These are phyloP conservation scores for Kodamaea neixiangensis DNA, from an alignment of 805 yeast genomes.

Conservation along the genomic window DNA sequence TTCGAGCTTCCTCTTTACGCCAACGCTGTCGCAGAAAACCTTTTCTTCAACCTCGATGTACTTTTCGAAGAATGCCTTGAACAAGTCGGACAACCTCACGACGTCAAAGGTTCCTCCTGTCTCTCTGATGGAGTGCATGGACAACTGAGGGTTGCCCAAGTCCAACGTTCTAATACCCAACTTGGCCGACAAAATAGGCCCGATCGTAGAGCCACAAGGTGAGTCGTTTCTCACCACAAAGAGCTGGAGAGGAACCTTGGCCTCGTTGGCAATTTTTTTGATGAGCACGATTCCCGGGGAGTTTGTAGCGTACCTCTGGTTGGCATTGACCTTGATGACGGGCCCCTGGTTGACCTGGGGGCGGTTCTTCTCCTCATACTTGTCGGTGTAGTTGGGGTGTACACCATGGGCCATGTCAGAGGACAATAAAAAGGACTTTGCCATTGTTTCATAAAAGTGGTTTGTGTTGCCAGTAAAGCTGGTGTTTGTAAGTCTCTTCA, in stretches of 20 bases:
- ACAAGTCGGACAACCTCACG: slow-evolving; percentile 59
- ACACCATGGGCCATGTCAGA: slow-evolving; percentile 98
- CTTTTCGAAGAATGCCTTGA: slow-evolving; percentile 57
- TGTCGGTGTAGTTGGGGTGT: slow-evolving; percentile 83
- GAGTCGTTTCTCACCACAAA: slow-evolving; percentile 93
- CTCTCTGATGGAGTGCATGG: slow-evolving; percentile 94
- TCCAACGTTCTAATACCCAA: slow-evolving; percentile 87
- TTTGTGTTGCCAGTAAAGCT: slow-evolving; percentile 22
- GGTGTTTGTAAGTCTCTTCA: slow-evolving; percentile 60
- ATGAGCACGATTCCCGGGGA: slow-evolving; percentile 83
- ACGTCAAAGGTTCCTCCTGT: slow-evolving; percentile 84
- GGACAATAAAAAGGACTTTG: slow-evolving; percentile 84
- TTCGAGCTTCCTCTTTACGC: slow-evolving; percentile 5
- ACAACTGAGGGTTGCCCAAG: slow-evolving; percentile 86
- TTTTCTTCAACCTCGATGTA: slow-evolving; percentile 30
- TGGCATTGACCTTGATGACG: slow-evolving; percentile 89
- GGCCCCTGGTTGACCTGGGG: slow-evolving; percentile 90
- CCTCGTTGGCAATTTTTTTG: slow-evolving; percentile 66
- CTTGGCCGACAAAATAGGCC: slow-evolving; percentile 87
- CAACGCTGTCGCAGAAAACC: slow-evolving; percentile 27
- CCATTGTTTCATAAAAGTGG: slow-evolving; percentile 54
- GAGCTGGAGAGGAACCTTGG: slow-evolving; percentile 80
- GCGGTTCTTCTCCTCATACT: slow-evolving; percentile 75
- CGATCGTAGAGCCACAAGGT: slow-evolving; percentile 96
- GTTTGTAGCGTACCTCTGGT: slow-evolving; percentile 93